A percentile compares a stretch with the other conserved stretches of the same genome.
phyloP scores from a whole-genome alignment of 163 green algal species.

The Prototheca stagnorum region DNA sequence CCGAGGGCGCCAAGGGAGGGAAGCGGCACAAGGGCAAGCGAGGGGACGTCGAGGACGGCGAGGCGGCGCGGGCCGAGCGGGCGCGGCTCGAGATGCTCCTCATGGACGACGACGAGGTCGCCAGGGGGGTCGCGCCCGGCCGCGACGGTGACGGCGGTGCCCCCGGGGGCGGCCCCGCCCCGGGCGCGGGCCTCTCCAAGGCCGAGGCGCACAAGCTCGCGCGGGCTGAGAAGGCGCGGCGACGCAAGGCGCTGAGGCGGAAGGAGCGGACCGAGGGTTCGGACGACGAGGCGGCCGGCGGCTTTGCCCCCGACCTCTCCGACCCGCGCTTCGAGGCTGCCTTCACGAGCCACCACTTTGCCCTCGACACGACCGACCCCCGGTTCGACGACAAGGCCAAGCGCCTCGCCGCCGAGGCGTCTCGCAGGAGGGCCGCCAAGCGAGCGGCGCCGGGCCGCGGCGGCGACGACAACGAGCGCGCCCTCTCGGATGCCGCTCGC shows the following conservation, averaged over 20 bases:
- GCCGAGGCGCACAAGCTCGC: conserved; percentile 4
- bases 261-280: conserved; percentile 33
- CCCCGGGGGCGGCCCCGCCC: neutral
- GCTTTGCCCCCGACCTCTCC: no score
- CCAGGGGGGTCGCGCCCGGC: no score
- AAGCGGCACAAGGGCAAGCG: conserved; percentile 3
- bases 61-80: conserved; percentile 4
- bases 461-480: no score
- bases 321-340: conserved; percentile 67
- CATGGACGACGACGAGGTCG: conserved; percentile 59
- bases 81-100: conserved; percentile 59
- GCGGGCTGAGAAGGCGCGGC: neutral
- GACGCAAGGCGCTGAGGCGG: conserved; percentile 21
- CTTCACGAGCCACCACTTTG: conserved; percentile 50
- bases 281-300: conserved; percentile 39
- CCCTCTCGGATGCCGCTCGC: no score
- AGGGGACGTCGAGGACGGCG: conserved; percentile 4
- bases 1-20: conserved; percentile 4
- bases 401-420: no score
- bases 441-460: no score
- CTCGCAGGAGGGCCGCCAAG: no score
- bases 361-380: conserved; percentile 85
- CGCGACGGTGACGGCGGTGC: no score
- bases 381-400: conserved; percentile 49
- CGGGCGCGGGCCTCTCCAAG: neutral